Conservation (phyloP, 2,329 filamentous ascomycete species). For the Penicillium sp. region DNA sequence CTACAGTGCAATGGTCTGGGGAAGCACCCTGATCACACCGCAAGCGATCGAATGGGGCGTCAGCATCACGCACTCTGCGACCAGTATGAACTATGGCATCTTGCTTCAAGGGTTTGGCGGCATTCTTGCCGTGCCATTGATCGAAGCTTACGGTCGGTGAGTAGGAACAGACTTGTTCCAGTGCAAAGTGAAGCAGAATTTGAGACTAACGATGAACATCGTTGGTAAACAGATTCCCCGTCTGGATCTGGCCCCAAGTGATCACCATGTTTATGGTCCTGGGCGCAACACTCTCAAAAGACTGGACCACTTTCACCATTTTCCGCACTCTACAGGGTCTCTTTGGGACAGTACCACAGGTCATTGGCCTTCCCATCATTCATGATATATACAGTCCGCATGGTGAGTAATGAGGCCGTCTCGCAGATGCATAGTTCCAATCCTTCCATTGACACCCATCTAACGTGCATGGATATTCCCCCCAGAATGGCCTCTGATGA, state of each 20-base stretch:
- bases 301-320: constrained; percentile 36
- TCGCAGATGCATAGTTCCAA: no score
- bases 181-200: no score
- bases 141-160: constrained; percentile 38
- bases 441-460: background rate
- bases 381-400: constrained; percentile 33
- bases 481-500: constrained; percentile 33
- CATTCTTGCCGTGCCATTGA: constrained; percentile 34
- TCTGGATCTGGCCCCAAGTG: constrained; percentile 40
- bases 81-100: constrained; percentile 38
- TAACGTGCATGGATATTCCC: background rate
- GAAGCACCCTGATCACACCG: constrained; percentile 35
- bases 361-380: constrained; percentile 37
- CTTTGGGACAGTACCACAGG: constrained; percentile 36
- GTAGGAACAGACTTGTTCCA: constrained; percentile 4
- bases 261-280: constrained; percentile 36
- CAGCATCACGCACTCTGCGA: constrained; percentile 28
- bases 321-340: constrained; percentile 36
- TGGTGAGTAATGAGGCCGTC: constrained; percentile 10
- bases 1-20: constrained; percentile 36
- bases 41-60: constrained; percentile 35
- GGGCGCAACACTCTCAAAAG: constrained; percentile 35
- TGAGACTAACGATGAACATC: background rate
- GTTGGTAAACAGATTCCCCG: constrained; percentile 28
- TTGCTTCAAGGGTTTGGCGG: constrained; percentile 36